These are phyloP conservation scores for Rhizopogon vinicolor DNA, from an alignment of 768 basidiomycete species.

Conservation along the genomic window DNA sequence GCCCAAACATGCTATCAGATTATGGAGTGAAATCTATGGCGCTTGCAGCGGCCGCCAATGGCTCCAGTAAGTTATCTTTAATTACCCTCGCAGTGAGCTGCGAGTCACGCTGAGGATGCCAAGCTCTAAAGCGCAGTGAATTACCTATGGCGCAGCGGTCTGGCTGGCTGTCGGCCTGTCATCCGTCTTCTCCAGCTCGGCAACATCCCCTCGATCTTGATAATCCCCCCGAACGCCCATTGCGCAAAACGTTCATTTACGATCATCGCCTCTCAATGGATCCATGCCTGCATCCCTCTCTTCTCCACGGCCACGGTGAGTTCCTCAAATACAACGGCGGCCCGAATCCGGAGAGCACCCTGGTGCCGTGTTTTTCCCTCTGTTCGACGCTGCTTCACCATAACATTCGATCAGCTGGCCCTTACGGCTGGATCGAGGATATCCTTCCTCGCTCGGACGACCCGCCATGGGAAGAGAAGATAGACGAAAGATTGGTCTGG, in stretches of 20 bases:
- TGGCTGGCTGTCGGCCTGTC: slow-evolving; percentile 13
- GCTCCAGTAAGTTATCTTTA: neutral
- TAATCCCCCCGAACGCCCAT: neutral
- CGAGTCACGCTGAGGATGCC: neutral
- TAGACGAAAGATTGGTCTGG: slow-evolving; percentile 44
- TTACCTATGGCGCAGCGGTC: neutral
- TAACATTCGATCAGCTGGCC: neutral
- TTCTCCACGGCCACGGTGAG: slow-evolving; percentile 41
- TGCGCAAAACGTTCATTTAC: neutral
- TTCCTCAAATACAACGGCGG: slow-evolving; percentile 45
- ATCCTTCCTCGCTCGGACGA: slow-evolving; percentile 5
- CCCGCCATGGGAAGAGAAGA: neutral
- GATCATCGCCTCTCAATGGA: slow-evolving; percentile 25
- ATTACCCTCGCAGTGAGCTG: neutral
- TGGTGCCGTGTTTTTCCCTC: slow-evolving; percentile 51
- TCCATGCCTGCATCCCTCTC: slow-evolving; percentile 31
- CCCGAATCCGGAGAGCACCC: slow-evolving; percentile 34
- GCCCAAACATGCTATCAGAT: slow-evolving; percentile 13
- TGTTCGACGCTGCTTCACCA: slow-evolving; percentile 18
- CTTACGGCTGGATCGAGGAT: slow-evolving; percentile 20
- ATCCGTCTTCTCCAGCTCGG: neutral
- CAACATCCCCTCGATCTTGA: neutral
- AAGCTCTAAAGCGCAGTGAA: neutral
- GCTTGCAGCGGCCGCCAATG: neutral
- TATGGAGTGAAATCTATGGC: neutral